A percentile compares a stretch with the other conserved stretches of the same genome.
These are phyloP conservation scores for Harrya chromipes DNA, from an alignment of 768 basidiomycete genomes.

Conservation along the genomic window DNA sequence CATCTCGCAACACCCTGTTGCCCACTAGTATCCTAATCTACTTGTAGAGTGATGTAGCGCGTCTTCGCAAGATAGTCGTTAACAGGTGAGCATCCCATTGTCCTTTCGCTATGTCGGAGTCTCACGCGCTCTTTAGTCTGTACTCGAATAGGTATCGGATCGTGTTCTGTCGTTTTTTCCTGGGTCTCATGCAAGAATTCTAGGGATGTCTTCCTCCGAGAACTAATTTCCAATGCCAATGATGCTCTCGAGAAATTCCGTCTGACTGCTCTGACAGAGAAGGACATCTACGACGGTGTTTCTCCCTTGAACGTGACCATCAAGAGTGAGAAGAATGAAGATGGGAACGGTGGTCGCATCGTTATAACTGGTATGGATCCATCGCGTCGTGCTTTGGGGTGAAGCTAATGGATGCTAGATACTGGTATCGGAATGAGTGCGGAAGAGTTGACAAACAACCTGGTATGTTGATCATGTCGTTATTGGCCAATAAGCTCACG, in stretches of 20 bases:
- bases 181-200: slow-evolving; percentile 1
- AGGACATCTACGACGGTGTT: slow-evolving; percentile 62
- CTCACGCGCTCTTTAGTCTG: slow-evolving; percentile 46
- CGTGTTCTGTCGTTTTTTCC: background rate
- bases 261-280: slow-evolving; percentile 77
- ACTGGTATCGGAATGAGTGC: slow-evolving; percentile 98
- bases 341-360: slow-evolving; percentile 66
- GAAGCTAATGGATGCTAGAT: slow-evolving; percentile 44
- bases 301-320: slow-evolving; percentile 89
- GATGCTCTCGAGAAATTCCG: slow-evolving; percentile 96
- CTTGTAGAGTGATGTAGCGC: slow-evolving; percentile 84
- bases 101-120: background rate
- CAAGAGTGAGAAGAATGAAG: slow-evolving; percentile 64
- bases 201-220: slow-evolving; percentile 84
- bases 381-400: background rate
- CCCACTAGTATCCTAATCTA: background rate
- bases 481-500: background rate
- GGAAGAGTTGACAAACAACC: slow-evolving; percentile 80
- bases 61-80: slow-evolving; percentile 90
- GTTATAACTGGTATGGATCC: slow-evolving; percentile 64
- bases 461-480: slow-evolving; percentile 35
- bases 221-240: slow-evolving; percentile 91
- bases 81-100: slow-evolving; percentile 54
- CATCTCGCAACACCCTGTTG: background rate
- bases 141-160: slow-evolving; percentile 70